These are phyloP conservation scores for Takashimella tepidaria DNA, from an alignment of 1,284 basidiomycete species.

Conservation along the genomic window DNA sequence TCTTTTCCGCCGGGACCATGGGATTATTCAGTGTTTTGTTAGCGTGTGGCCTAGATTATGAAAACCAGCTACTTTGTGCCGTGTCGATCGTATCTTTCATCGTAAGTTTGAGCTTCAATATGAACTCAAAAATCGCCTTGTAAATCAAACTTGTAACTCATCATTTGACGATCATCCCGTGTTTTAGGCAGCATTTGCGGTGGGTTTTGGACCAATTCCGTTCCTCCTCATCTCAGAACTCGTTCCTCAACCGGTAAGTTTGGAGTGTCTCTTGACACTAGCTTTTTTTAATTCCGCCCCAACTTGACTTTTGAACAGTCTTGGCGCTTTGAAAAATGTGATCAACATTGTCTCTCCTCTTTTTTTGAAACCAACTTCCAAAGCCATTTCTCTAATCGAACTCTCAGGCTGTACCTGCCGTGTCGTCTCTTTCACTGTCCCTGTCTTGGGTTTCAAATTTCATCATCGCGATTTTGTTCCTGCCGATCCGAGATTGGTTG, in stretches of 20 bases:
- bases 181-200: slow-evolving; percentile 65
- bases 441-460: slow-evolving; percentile 86
- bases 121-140: not conserved
- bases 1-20: slow-evolving; percentile 57
- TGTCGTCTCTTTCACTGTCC: slow-evolving; percentile 76
- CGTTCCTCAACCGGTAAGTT: slow-evolving; percentile 66
- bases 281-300: slow-evolving; percentile 8
- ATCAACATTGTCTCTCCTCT: not conserved
- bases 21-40: slow-evolving; percentile 62
- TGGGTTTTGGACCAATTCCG: slow-evolving; percentile 86
- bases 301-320: too few relatives aligned
- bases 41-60: slow-evolving; percentile 65
- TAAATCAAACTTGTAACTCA: not conserved
- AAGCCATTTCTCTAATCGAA: slow-evolving; percentile 1
- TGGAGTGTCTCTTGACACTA: slow-evolving; percentile 1
- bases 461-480: slow-evolving; percentile 70
- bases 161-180: not conserved
- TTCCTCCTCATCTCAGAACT: slow-evolving; percentile 92
- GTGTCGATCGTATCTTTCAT: slow-evolving; percentile 76
- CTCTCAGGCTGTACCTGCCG: slow-evolving; percentile 68
- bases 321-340: not conserved
- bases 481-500: slow-evolving; percentile 71
- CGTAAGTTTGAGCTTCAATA: too few relatives aligned
- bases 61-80: slow-evolving; percentile 60
- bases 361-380: not conserved